These are phyloP conservation scores for Yamadazyma taylorii DNA, from an alignment of 1,139 yeast species.

Conservation along the genomic window DNA sequence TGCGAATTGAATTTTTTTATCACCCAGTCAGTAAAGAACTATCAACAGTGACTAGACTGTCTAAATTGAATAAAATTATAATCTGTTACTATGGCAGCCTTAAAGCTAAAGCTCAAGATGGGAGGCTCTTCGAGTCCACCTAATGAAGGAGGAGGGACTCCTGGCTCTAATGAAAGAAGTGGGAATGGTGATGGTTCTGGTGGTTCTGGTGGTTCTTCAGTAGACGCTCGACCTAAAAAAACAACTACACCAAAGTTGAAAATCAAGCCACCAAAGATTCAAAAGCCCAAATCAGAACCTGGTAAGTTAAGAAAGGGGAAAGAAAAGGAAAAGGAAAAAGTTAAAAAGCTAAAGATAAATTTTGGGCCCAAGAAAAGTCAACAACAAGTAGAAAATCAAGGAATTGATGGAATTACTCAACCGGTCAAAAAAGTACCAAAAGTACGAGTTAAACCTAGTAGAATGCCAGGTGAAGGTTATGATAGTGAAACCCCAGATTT, in stretches of 20 bases:
- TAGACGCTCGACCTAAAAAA: too few species aligned
- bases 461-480: slow-evolving; percentile 92
- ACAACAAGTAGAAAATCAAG: slow-evolving; percentile 11
- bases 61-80: neutral
- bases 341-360: slow-evolving; percentile 24
- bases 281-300: slow-evolving; percentile 14
- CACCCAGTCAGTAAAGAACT: too few species aligned
- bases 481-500: slow-evolving; percentile 96
- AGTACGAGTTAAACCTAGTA: slow-evolving; percentile 76
- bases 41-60: too few species aligned
- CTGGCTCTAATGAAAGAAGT: slow-evolving; percentile 5
- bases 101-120: slow-evolving; percentile 27
- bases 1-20: too few species aligned
- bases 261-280: slow-evolving; percentile 26
- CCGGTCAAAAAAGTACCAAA: slow-evolving; percentile 47
- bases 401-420: slow-evolving; percentile 13
- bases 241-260: slow-evolving; percentile 25
- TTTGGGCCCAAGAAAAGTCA: slow-evolving; percentile 16
- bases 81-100: slow-evolving; percentile 11
- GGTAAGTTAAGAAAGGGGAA: too few species aligned
- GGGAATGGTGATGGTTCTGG: too few species aligned
- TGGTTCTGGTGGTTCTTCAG: too few species aligned
- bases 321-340: slow-evolving; percentile 10
- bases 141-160: slow-evolving; percentile 9
- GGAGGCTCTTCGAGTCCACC: slow-evolving; percentile 12